These are phyloP conservation scores for Fragaria nilgerrensis DNA, from an alignment of 306 rosid genomes.

Conservation along the genomic window DNA sequence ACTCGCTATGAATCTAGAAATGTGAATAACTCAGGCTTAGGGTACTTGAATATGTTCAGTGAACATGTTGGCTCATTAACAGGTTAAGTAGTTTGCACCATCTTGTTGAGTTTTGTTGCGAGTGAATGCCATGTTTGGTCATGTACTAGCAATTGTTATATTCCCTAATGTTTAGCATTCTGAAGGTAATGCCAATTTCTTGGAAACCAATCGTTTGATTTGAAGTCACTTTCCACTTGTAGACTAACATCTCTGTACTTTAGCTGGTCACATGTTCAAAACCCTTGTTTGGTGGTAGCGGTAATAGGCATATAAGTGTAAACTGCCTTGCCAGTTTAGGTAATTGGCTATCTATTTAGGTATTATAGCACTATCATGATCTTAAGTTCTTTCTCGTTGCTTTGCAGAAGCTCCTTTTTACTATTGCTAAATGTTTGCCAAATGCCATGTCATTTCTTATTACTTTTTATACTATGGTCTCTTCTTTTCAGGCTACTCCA, in stretches of 20 bases:
- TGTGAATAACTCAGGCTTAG: not conserved
- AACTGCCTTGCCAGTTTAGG: not conserved
- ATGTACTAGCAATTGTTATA: not conserved
- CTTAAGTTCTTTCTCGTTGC: not conserved
- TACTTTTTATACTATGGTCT: not conserved
- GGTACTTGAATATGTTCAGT: not conserved
- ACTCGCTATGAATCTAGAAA: not conserved
- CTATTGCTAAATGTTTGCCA: not conserved
- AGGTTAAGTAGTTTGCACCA: not conserved
- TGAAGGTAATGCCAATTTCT: not conserved
- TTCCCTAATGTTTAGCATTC: not conserved
- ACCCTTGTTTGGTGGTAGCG: not conserved
- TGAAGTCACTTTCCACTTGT: not conserved
- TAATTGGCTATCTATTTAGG: not conserved
- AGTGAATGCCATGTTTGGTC: not conserved
- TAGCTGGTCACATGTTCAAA: not conserved
- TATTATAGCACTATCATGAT: not conserved
- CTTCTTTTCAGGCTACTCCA: not conserved
- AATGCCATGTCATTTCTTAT: not conserved
- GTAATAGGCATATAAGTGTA: not conserved
- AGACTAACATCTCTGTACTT: not conserved
- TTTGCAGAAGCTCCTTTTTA: conserved; percentile 4
- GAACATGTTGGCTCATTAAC: not conserved
- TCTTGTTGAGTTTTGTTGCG: not conserved
- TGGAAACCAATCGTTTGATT: not conserved